A percentile compares a stretch with the other conserved stretches of the same genome.
Conservation (phyloP, 805 yeast genomes). For the Saccharomyces paradoxus region DNA sequence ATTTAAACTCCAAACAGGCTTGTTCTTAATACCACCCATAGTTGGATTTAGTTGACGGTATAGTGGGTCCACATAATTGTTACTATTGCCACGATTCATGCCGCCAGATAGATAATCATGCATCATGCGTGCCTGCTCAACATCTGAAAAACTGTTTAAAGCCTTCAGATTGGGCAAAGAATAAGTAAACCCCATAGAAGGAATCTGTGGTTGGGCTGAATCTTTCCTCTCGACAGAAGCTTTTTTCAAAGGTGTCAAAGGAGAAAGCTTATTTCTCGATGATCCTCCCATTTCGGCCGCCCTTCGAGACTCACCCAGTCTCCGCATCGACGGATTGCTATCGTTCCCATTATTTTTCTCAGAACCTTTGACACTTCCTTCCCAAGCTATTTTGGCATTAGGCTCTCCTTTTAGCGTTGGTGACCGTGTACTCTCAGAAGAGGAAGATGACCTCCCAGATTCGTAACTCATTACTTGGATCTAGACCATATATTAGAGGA, state of each 20-base stretch:
- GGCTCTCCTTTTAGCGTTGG: background rate
- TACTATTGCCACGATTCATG: conserved; percentile 1
- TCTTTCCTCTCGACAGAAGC: background rate
- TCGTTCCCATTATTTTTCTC: background rate
- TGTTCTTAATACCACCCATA: conserved; percentile 3
- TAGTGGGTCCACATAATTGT: conserved; percentile 12
- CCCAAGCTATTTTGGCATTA: conserved; percentile 1
- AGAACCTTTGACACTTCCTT: background rate
- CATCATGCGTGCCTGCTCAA: conserved; percentile 7
- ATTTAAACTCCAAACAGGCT: conserved; percentile 17
- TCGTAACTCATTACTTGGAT: conserved; percentile 1
- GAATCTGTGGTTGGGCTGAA: background rate
- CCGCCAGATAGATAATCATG: conserved; percentile 2
- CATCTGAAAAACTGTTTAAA: conserved; percentile 3
- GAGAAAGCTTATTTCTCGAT: conserved; percentile 4
- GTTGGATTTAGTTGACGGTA: conserved; percentile 12
- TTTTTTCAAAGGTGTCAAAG: conserved; percentile 1
- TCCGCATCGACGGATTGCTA: background rate
- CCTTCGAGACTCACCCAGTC: background rate
- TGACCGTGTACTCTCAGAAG: conserved; percentile 1
- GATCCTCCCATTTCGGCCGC: background rate
- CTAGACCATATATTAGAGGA: background rate
- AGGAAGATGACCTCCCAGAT: conserved; percentile 3
- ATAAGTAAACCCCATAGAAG: conserved; percentile 6
- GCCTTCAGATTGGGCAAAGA: conserved; percentile 12